Conservation (phyloP, 2,329 filamentous ascomycete genomes). For the Colletotrichum melonis region DNA sequence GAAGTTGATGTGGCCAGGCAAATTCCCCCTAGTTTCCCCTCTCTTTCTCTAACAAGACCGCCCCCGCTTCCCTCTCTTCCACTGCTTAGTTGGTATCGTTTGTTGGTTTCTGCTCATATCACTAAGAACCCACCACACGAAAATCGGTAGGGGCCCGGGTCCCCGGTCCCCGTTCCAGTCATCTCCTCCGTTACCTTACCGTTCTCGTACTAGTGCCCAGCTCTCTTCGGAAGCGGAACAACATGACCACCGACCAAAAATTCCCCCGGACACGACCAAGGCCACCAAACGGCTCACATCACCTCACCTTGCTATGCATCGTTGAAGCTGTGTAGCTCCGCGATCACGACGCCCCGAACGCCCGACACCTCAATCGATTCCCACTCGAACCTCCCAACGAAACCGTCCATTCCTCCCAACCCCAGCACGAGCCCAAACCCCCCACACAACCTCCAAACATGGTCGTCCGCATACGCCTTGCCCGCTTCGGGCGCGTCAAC, state of each 20-base stretch:
- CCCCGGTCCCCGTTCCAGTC: too few species aligned
- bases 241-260: constrained; percentile 17
- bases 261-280: constrained; percentile 10
- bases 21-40: neutral
- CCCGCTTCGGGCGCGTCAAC: constrained; percentile 91
- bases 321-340: neutral
- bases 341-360: neutral
- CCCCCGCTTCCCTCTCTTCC: neutral
- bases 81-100: too few species aligned
- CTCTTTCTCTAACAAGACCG: neutral
- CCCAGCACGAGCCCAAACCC: neutral
- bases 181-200: too few species aligned
- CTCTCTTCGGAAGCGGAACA: neutral
- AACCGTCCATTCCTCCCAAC: too few species aligned
- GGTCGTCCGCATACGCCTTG: constrained; percentile 94
- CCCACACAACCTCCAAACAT: constrained; percentile 58
- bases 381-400: neutral
- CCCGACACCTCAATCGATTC: neutral
- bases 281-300: neutral
- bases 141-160: too few species aligned
- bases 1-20: neutral
- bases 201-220: too few species aligned
- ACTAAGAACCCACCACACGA: too few species aligned
- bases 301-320: neutral
- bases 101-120: too few species aligned